Evolutionary conservation across 805 yeast genomes (phyloP), one percentile per base, ranked within the genome.

Genomic region (Candida morakotiae): DNA sequence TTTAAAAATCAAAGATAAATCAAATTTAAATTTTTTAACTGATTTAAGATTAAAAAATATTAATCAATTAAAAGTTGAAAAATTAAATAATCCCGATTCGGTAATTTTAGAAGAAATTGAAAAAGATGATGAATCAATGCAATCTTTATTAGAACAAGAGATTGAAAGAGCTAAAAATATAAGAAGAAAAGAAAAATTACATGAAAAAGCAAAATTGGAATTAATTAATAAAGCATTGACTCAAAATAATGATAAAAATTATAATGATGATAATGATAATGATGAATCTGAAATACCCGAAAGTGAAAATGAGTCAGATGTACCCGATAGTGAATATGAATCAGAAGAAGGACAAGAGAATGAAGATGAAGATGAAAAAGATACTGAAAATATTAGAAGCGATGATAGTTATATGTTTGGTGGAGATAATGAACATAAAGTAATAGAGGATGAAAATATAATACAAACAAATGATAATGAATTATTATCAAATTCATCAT

Each of bases 141-240:
- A 67, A 5, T 53, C 62, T 9, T 54, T 68, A 28, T 59, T 77
- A 45, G 75, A 75, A 44, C 63, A 73, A 40, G 80, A 75, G 49
- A 67, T 74, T 43, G 69, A 69, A 39, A 64, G 80, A 45, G 73
- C 62, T 11, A 54, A 66, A 35, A 62, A 63, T 14, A 64, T 75
- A 21, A 63, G 77, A 31, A 63, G 61, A 44, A 56, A 60, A 39
- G 77, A 72, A 42, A 64, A 61, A 44, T 37, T 61, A 16, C 49
- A 52, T 51, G 69, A 53, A 51, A 62, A 44, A 50, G 76, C 62
- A 5, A 60, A 57, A 29, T 37, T 48, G 34, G 67, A 66, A 3
- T 49, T 62, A 37, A 30, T 57, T n/a, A 49, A 49, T 6, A 47
- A 45, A 42, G 45, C 21, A 20, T 22, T 6, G 37, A 47, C 39